A percentile compares a stretch with the other conserved stretches of the same genome.
Evolutionary conservation across 805 yeast genomes (phyloP).

Genomic region (Wickerhamomyces xylosicus): DNA sequence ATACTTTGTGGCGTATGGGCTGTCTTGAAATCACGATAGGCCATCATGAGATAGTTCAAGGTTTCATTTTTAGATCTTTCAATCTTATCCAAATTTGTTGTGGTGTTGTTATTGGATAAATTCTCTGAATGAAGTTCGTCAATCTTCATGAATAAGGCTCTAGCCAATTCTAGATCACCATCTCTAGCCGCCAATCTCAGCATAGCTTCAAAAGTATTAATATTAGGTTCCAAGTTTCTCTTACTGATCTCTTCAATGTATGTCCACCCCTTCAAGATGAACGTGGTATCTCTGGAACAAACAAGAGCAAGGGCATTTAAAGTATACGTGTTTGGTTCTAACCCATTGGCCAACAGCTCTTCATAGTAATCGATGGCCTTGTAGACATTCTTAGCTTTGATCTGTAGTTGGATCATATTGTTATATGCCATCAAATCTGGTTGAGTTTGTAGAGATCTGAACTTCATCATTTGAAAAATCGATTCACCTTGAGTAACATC

Average conservation of each 20-base stretch:
- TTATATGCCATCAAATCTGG: slow-evolving; percentile 67
- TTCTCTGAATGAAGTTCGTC: slow-evolving; percentile 22
- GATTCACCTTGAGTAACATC: slow-evolving; percentile 55
- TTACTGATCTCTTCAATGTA: slow-evolving; percentile 57
- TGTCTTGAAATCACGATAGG: slow-evolving; percentile 33
- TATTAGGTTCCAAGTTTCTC: slow-evolving; percentile 26
- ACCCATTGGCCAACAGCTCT: slow-evolving; percentile 41
- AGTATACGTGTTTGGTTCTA: slow-evolving; percentile 32
- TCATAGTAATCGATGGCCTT: slow-evolving; percentile 66
- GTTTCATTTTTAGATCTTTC: slow-evolving; percentile 7
- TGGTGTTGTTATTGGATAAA: neutral
- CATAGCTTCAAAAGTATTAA: slow-evolving; percentile 52
- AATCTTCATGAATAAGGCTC: slow-evolving; percentile 53
- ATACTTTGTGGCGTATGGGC: slow-evolving; percentile 25
- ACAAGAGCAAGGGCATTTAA: slow-evolving; percentile 56
- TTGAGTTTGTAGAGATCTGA: slow-evolving; percentile 49
- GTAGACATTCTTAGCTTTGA: slow-evolving; percentile 53
- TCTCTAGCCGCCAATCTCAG: slow-evolving; percentile 69
- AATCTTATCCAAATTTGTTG: neutral
- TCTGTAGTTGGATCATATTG: slow-evolving; percentile 58
- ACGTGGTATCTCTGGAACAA: slow-evolving; percentile 42
- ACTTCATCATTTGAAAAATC: slow-evolving; percentile 80
- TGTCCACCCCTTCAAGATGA: slow-evolving; percentile 62
- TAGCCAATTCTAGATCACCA: slow-evolving; percentile 62
- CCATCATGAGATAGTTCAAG: slow-evolving; percentile 29